Evolutionary conservation across 164 flowering plant species (phyloP).

Genomic region (Dillenia suffruticosa): DNA sequence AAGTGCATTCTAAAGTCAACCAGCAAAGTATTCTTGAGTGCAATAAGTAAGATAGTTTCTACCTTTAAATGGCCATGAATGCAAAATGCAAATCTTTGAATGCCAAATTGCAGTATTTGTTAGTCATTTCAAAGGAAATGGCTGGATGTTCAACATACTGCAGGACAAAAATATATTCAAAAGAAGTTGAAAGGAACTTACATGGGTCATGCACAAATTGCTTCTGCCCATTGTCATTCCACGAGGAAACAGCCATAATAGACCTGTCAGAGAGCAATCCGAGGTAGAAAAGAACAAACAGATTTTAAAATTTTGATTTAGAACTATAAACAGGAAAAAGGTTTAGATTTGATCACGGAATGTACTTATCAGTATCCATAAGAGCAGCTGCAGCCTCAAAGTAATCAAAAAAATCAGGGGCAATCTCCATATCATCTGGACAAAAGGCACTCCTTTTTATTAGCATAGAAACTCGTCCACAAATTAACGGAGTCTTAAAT

Average conservation of each 20-base stretch:
- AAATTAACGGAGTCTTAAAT: too few relatives aligned
- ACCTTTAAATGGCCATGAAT: too few relatives aligned
- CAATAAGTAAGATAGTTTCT: too few relatives aligned
- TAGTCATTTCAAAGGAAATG: too few relatives aligned
- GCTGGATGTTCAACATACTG: too few relatives aligned
- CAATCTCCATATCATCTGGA: slow-evolving; percentile 97
- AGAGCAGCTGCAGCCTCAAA: slow-evolving; percentile 87
- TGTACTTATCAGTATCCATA: slow-evolving; percentile 87
- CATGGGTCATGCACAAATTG: slow-evolving; percentile 96
- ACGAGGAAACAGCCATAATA: slow-evolving; percentile 95
- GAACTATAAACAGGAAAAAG: background rate
- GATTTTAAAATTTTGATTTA: background rate
- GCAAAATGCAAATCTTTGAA: too few relatives aligned
- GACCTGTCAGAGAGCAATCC: slow-evolving; percentile 43
- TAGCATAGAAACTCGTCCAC: too few relatives aligned
- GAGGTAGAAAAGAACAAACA: slow-evolving; percentile 1
- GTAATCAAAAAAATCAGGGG: slow-evolving; percentile 90
- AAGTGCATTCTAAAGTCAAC: too few relatives aligned
- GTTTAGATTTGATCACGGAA: slow-evolving; percentile 5
- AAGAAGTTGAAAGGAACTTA: slow-evolving; percentile 31
- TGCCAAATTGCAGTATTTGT: too few relatives aligned
- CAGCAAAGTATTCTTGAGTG: too few relatives aligned
- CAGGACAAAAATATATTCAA: too few relatives aligned
- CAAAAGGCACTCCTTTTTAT: too few relatives aligned
- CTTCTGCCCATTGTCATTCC: slow-evolving; percentile 99